These are phyloP conservation scores for Bullera alba DNA, from an alignment of 768 basidiomycete species.

Conservation along the genomic window DNA sequence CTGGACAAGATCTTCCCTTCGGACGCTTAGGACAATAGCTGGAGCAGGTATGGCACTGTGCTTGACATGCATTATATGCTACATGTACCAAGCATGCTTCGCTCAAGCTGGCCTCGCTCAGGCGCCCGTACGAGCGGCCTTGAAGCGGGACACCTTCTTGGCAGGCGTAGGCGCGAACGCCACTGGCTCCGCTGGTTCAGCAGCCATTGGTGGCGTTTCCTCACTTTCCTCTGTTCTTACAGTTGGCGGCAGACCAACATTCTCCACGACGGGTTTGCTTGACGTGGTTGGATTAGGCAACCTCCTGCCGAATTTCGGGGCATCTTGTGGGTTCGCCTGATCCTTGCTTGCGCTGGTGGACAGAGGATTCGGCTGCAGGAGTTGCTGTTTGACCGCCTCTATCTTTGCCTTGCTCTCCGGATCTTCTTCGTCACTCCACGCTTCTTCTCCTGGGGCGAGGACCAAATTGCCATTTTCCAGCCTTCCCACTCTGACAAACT, in stretches of 20 bases:
- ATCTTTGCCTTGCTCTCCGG: slow-evolving; percentile 14
- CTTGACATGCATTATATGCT: neutral
- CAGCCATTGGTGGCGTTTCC: neutral
- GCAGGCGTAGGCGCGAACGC: slow-evolving; percentile 5
- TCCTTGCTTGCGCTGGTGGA: neutral
- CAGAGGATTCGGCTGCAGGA: slow-evolving; percentile 4
- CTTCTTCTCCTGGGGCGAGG: slow-evolving; percentile 30
- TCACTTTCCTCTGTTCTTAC: neutral
- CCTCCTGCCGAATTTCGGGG: neutral
- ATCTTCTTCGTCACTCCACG: slow-evolving; percentile 21
- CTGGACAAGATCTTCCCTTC: slow-evolving; percentile 32
- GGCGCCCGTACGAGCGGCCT: slow-evolving; percentile 24
- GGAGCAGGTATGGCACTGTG: neutral
- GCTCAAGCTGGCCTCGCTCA: no score
- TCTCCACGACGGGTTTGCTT: neutral
- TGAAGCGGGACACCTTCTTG: slow-evolving; percentile 35
- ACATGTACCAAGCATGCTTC: neutral
- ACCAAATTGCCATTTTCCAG: slow-evolving; percentile 40
- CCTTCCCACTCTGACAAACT: slow-evolving; percentile 27
- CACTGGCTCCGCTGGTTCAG: neutral
- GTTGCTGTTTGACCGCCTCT: slow-evolving; percentile 15
- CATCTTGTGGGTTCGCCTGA: neutral
- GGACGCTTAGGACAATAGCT: neutral
- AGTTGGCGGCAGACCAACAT: slow-evolving; percentile 1
- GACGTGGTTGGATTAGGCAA: no score